Conservation (phyloP, 1,139 yeast genomes). For the Sporopachydermia cereana region DNA sequence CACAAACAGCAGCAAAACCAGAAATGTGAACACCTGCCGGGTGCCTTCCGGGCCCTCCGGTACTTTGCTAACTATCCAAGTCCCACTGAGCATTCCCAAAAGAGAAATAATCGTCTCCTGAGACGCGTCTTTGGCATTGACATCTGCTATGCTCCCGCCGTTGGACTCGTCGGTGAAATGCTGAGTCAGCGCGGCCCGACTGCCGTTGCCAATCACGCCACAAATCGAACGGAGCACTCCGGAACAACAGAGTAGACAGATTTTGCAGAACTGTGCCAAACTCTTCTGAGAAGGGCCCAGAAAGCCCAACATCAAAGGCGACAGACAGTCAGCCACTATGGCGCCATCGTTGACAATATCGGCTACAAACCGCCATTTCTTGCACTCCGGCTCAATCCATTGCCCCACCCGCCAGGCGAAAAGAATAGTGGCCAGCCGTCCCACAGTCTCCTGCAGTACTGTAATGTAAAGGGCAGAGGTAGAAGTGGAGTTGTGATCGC, state of each 20-base stretch:
- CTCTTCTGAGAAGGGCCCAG: conserved; percentile 6
- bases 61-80: conserved; percentile 22
- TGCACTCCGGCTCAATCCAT: conserved; percentile 26
- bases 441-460: conserved; percentile 26
- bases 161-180: conserved; percentile 25
- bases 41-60: conserved; percentile 18
- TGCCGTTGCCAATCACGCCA: conserved; percentile 29
- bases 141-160: conserved; percentile 18
- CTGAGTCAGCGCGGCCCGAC: conserved; percentile 28
- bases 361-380: conserved; percentile 25
- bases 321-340: conserved; percentile 24
- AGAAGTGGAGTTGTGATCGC: conserved; percentile 26
- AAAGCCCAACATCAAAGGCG: conserved; percentile 22
- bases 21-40: conserved; percentile 20
- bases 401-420: conserved; percentile 28
- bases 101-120: conserved; percentile 28
- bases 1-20: conserved; percentile 18
- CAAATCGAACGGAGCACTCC: conserved; percentile 25
- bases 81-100: conserved; percentile 27
- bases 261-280: conserved; percentile 11
- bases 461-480: conserved; percentile 27
- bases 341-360: conserved; percentile 27
- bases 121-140: conserved; percentile 27
- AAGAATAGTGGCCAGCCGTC: conserved; percentile 26
- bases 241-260: conserved; percentile 23